Evolutionary conservation across 441 rosid genomes (phyloP).

Genomic region (Euphorbia schlechtendalii): DNA sequence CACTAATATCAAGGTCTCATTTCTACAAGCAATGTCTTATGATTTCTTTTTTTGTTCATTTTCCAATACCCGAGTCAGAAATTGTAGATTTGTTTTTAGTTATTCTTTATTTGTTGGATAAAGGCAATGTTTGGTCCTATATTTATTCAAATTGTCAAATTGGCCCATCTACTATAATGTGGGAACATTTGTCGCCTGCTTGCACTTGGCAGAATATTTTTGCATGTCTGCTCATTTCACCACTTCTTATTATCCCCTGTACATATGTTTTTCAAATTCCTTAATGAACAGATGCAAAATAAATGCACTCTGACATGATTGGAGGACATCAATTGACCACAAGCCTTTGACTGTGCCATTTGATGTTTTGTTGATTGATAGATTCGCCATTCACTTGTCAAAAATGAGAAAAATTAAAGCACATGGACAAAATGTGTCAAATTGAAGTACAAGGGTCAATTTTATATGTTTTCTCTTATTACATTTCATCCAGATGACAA

Average conservation of each 20-base stretch:
- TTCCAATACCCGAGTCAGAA: not conserved
- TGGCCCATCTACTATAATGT: not conserved
- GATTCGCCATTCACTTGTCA: not conserved
- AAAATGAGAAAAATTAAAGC: not conserved
- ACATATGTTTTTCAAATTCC: not conserved
- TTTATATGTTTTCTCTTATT: not conserved
- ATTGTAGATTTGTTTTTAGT: not conserved
- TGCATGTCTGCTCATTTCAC: not conserved
- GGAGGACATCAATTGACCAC: not conserved
- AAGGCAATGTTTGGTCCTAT: not conserved
- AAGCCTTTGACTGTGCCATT: not conserved
- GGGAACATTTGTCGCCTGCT: no score
- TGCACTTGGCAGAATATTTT: no score
- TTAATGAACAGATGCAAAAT: not conserved
- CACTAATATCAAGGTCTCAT: constrained; percentile 67
- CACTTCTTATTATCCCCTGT: not conserved
- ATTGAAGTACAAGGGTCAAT: not conserved
- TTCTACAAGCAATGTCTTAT: constrained; percentile 4
- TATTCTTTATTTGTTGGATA: not conserved
- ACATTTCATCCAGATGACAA: not conserved
- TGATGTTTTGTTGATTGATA: not conserved
- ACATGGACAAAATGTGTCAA: not conserved
- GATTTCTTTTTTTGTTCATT: constrained; percentile 2
- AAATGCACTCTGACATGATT: not conserved
- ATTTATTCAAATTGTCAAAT: not conserved